These are phyloP conservation scores for Petunia hybrid DNA, from an alignment of 305 asterid species.

Conservation along the genomic window DNA sequence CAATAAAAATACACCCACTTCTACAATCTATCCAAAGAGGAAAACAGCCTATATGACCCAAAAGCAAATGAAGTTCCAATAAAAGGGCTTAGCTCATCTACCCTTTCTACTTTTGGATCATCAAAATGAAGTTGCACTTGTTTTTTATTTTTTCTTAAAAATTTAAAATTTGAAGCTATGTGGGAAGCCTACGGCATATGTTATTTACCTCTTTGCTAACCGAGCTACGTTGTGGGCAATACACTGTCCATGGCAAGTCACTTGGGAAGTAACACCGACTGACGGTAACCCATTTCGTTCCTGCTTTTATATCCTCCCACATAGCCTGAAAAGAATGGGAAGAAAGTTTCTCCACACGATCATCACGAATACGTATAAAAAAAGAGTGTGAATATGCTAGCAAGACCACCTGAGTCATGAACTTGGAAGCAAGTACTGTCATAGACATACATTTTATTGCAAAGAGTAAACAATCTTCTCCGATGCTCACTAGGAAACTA, in stretches of 20 bases:
- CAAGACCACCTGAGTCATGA: constrained; percentile 3
- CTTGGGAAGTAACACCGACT: constrained; percentile 87
- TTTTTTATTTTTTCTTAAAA: neutral
- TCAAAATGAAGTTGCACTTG: constrained; percentile 6
- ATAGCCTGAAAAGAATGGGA: constrained; percentile 64
- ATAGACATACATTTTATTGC: constrained; percentile 7
- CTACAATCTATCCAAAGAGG: neutral
- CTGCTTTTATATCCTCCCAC: constrained; percentile 85
- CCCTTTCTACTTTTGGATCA: constrained; percentile 25
- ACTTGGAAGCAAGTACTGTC: neutral
- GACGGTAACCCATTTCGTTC: constrained; percentile 72
- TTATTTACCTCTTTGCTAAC: constrained; percentile 83
- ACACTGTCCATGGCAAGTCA: constrained; percentile 93
- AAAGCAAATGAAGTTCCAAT: neutral
- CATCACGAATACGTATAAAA: constrained; percentile 28
- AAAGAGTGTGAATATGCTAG: neutral
- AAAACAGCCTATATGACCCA: constrained; percentile 21
- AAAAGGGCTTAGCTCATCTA: neutral
- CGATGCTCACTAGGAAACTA: neutral
- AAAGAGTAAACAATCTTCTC: constrained; percentile 8
- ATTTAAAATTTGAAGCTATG: neutral
- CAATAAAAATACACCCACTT: neutral
- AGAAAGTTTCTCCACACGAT: constrained; percentile 40
- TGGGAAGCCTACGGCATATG: neutral
- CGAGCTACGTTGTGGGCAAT: constrained; percentile 84